These are phyloP conservation scores for Diaporthe ilicicola DNA, from an alignment of 2,329 filamentous ascomycete genomes.

Conservation along the genomic window DNA sequence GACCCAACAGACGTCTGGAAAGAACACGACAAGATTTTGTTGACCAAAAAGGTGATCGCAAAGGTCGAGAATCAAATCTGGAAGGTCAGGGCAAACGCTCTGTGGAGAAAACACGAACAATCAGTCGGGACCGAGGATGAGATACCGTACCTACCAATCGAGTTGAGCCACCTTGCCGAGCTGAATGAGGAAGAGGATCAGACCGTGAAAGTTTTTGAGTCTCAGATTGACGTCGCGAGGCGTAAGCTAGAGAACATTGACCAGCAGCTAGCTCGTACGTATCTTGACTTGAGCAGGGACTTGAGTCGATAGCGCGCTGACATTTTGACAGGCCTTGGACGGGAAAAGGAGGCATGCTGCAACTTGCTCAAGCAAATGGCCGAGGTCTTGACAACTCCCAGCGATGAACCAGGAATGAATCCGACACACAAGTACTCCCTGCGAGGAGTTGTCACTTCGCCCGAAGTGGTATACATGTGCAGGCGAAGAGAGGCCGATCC, in stretches of 20 bases:
- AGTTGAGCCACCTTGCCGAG: slow-evolving; percentile 34
- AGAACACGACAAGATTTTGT: slow-evolving; percentile 22
- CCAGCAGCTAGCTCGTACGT: slow-evolving; percentile 32
- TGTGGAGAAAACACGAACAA: slow-evolving; percentile 37
- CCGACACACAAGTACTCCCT: slow-evolving; percentile 42
- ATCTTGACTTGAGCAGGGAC: not conserved
- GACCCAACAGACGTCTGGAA: slow-evolving; percentile 21
- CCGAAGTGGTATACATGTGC: slow-evolving; percentile 41
- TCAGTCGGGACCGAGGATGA: slow-evolving; percentile 29
- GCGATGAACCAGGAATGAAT: slow-evolving; percentile 36
- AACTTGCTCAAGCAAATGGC: slow-evolving; percentile 26
- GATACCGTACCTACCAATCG: slow-evolving; percentile 37
- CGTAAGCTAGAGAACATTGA: slow-evolving; percentile 32
- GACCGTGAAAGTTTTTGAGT: slow-evolving; percentile 32
- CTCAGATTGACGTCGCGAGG: slow-evolving; percentile 35
- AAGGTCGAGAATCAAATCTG: slow-evolving; percentile 35
- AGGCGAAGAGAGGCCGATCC: slow-evolving; percentile 36
- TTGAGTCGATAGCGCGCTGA: not conserved
- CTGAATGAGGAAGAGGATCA: slow-evolving; percentile 33
- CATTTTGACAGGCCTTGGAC: slow-evolving; percentile 22
- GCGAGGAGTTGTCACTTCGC: slow-evolving; percentile 41
- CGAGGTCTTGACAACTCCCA: slow-evolving; percentile 25
- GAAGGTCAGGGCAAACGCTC: slow-evolving; percentile 34
- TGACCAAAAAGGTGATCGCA: slow-evolving; percentile 36
- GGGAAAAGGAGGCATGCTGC: slow-evolving; percentile 26